These are phyloP conservation scores for Taphrina sp. DNA, from an alignment of 1,139 yeast genomes.

Conservation along the genomic window DNA sequence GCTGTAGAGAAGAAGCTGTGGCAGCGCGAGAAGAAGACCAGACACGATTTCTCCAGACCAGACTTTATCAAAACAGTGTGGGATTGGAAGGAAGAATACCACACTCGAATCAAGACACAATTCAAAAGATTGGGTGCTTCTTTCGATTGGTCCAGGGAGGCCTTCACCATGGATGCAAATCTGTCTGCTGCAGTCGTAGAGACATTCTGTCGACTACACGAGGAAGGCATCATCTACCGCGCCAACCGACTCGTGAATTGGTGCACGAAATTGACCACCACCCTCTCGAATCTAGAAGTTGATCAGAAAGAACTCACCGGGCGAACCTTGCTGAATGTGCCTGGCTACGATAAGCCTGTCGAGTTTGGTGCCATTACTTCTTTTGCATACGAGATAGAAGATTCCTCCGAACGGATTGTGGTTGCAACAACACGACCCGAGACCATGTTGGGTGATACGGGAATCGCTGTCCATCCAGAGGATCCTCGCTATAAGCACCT, in stretches of 20 bases:
- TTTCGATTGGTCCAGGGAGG: slow-evolving; percentile 93
- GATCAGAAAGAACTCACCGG: slow-evolving; percentile 87
- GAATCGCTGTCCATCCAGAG: slow-evolving; percentile 93
- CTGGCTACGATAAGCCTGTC: slow-evolving; percentile 77
- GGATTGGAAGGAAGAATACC: slow-evolving; percentile 99
- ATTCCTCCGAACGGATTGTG: slow-evolving; percentile 79
- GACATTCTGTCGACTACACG: slow-evolving; percentile 86
- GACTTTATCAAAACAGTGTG: slow-evolving; percentile 82
- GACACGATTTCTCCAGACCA: slow-evolving; percentile 95
- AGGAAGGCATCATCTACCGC: slow-evolving; percentile 93
- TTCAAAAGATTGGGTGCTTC: slow-evolving; percentile 90
- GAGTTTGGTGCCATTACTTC: slow-evolving; percentile 96
- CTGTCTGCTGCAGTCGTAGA: slow-evolving; percentile 80
- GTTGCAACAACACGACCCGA: slow-evolving; percentile 99
- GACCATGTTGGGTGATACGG: slow-evolving; percentile 96
- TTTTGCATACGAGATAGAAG: slow-evolving; percentile 85
- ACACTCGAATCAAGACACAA: slow-evolving; percentile 77
- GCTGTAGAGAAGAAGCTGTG: slow-evolving; percentile 96
- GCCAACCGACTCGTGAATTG: slow-evolving; percentile 92
- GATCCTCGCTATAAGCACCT: slow-evolving; percentile 89
- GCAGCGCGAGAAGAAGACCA: slow-evolving; percentile 82
- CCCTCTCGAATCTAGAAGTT: slow-evolving; percentile 92
- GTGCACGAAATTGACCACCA: slow-evolving; percentile 93
- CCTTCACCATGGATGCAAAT: slow-evolving; percentile 82
- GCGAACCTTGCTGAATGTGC: slow-evolving; percentile 75